Conservation (phyloP, 2,329 filamentous ascomycete genomes). For the Fusarium gaditjirri region DNA sequence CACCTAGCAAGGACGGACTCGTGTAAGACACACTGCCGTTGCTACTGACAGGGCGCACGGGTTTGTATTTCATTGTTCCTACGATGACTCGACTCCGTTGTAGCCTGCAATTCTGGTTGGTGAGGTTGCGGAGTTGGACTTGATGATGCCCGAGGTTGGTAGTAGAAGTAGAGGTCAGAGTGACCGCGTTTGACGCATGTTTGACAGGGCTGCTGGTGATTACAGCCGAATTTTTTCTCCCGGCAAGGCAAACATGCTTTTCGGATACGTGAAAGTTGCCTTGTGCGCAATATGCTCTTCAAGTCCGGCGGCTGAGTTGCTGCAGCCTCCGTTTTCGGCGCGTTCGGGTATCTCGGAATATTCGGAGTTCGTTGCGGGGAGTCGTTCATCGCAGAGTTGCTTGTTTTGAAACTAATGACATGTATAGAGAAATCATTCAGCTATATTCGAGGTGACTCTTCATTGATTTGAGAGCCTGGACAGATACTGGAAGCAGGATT, state of each 20-base stretch:
- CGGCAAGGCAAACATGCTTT: slow-evolving; percentile 51
- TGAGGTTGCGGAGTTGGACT: background rate
- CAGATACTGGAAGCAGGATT: background rate
- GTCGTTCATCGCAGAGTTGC: background rate
- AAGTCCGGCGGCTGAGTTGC: background rate
- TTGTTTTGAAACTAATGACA: fast-evolving
- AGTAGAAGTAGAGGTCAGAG: slow-evolving; percentile 14
- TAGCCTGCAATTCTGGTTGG: background rate
- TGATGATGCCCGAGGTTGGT: background rate
- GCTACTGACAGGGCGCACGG: fast-evolving
- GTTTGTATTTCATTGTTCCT: fast-evolving
- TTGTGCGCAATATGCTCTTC: slow-evolving; percentile 8
- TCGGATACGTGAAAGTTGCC: slow-evolving; percentile 47
- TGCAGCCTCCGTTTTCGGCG: background rate
- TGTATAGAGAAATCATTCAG: fast-evolving
- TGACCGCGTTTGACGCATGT: slow-evolving; percentile 26
- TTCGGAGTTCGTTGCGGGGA: background rate
- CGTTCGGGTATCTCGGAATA: slow-evolving; percentile 1
- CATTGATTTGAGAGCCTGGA: fast-evolving
- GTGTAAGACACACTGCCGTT: background rate
- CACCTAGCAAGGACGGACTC: slow-evolving; percentile 16
- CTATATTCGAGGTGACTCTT: background rate
- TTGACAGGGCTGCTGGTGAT: slow-evolving; percentile 24
- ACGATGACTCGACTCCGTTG: fast-evolving
- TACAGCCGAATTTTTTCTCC: slow-evolving; percentile 26